Base-by-base conservation (phyloP, 805 yeast species). In the Wickerhamomyces chambardii region DNA sequence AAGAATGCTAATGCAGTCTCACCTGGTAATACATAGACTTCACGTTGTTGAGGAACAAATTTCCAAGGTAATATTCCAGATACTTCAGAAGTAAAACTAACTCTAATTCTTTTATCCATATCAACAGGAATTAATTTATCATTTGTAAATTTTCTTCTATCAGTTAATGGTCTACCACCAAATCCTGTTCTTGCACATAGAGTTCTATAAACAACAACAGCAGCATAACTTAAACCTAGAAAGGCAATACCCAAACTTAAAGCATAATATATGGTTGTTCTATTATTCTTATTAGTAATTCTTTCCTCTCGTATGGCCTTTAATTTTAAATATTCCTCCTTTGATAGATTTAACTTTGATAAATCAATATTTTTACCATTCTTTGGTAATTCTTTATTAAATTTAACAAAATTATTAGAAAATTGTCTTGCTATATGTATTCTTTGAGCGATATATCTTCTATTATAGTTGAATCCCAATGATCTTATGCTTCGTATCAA, bases 1-100 rank as follows among this genome's bases (percentile, higher is more conserved):
- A 86, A 92, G 55, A 92, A 92, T 0, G 95, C 97, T 40, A 92
- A 64, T 0, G 98, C 98, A 3, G 98, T 92, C 59, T 92, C 98
- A 17, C 98, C 98, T 1, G 98, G 98, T 9, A 86, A 77, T 17
- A 92, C 82, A 46, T 77, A 76, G 2, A 92, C 97, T 56, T 89
- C 95, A 43, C 90, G 68, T 54, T 92, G 98, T 58, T 86, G 90
- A 11, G 98, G 98, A 15, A 77, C 74, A 61, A 92, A 90, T 45
- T 75, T 83, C 98, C 98, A 92, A 10, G 97, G 97, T 43, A 92
- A 64, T 31, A 84, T 71, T 14, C 87, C 82, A 1, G 95, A 83
- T 0, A 92, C 89, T 55, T 87, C 97, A 28, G 95, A 84, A 9
- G 96, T 85, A 55, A 92, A 92, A 10, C 80, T 73, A n/a, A 92